Conservation (phyloP, 202 grass and related monocot genomes). For the Miscanthus sacchariflorus region DNA sequence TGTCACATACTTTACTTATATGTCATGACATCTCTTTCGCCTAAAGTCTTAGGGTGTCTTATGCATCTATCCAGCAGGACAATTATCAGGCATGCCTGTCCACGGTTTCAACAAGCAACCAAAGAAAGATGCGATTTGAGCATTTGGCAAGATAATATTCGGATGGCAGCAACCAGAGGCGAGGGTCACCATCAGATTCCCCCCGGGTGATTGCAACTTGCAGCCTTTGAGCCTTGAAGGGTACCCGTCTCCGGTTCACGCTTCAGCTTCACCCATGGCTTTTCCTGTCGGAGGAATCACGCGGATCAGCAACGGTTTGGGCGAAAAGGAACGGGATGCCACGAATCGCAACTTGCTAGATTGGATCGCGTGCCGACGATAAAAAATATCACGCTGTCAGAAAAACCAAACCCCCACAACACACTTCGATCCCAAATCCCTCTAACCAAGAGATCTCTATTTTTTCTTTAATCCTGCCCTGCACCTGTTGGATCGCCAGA, state of each 20-base stretch:
- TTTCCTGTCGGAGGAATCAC: neutral
- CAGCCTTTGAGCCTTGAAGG: neutral
- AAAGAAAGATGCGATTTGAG: neutral
- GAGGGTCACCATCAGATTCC: neutral
- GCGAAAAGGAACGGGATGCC: neutral
- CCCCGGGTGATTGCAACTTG: neutral
- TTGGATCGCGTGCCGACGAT: slow-evolving; percentile 17
- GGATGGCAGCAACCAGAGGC: neutral
- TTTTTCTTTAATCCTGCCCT: neutral
- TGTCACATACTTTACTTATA: neutral
- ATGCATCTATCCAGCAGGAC: neutral
- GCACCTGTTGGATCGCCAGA: neutral
- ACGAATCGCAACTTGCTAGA: neutral
- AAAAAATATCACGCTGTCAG: neutral
- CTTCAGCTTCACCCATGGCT: neutral
- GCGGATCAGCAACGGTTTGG: neutral
- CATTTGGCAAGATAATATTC: neutral
- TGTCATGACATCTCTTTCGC: neutral
- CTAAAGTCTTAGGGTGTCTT: neutral
- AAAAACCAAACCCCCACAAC: neutral
- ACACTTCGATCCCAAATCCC: neutral
- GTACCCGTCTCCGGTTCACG: neutral
- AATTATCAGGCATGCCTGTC: neutral
- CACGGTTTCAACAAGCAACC: neutral
- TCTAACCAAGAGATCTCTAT: neutral